A percentile compares a stretch with the other conserved stretches of the same genome.
These are phyloP conservation scores for Picea sitchensis DNA, from an alignment of 75 land plant species.

Conservation along the genomic window DNA sequence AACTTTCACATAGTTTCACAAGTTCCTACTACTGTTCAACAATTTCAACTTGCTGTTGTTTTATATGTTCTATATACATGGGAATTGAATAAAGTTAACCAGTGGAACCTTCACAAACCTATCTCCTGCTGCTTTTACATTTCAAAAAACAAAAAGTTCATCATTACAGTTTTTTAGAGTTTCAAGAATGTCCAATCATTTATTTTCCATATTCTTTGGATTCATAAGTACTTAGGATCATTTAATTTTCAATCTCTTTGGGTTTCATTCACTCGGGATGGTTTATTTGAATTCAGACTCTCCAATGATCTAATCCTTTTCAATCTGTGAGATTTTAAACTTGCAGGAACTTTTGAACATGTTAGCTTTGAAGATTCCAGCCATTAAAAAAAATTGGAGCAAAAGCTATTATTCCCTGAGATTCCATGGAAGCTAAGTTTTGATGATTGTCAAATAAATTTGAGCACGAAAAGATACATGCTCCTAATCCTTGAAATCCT, in stretches of 20 bases:
- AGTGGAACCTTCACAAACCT: background rate
- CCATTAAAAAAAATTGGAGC: background rate
- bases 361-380: background rate
- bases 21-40: background rate
- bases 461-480: background rate
- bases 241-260: background rate
- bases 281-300: background rate
- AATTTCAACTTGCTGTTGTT: background rate
- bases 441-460: background rate
- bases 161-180: constrained; percentile 1
- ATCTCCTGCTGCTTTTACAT: background rate
- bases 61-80: background rate
- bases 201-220: background rate
- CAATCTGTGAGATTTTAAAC: background rate
- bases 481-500: background rate
- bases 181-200: background rate
- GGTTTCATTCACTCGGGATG: background rate
- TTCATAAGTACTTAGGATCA: background rate
- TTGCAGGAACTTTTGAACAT: background rate
- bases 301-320: background rate
- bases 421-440: background rate
- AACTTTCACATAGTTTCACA: too few relatives aligned
- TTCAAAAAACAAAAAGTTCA: constrained; percentile 1
- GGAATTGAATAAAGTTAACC: background rate
- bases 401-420: background rate